Evolutionary conservation across 1,139 yeast species (phyloP).

Genomic region (Sugiyamaella neomexicana): DNA sequence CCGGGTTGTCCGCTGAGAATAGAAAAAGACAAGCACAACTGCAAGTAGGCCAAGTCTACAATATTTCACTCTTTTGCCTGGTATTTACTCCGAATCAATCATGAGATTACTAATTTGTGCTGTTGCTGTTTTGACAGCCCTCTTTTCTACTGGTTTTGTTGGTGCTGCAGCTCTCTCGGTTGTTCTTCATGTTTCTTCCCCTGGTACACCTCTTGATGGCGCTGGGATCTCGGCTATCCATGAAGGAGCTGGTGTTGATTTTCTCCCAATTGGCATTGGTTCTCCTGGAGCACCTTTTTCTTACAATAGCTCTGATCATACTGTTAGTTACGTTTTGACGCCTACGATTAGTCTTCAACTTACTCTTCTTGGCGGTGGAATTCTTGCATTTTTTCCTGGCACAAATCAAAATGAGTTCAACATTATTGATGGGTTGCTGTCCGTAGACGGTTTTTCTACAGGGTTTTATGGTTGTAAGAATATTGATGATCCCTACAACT

Average conservation of each 20-base stretch:
- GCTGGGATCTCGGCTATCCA: conserved; percentile 44
- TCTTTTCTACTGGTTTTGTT: conserved; percentile 2
- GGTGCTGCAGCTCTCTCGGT: conserved; percentile 9
- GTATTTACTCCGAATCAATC: neutral
- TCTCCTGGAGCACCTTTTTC: conserved; percentile 21
- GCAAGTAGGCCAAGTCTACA: too few species aligned
- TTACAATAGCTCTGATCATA: conserved; percentile 11
- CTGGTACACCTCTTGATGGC: conserved; percentile 31
- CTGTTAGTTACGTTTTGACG: conserved; percentile 4
- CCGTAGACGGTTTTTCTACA: conserved; percentile 39
- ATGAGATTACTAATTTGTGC: neutral
- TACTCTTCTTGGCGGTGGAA: conserved; percentile 7
- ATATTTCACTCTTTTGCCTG: too few species aligned
- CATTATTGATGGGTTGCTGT: conserved; percentile 35
- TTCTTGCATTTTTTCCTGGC: conserved; percentile 16
- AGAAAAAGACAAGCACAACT: too few species aligned
- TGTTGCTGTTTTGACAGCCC: conserved; percentile 2
- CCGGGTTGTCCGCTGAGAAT: too few species aligned
- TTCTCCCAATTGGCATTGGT: conserved; percentile 43
- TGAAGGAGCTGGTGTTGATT: conserved; percentile 60
- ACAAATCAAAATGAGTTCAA: conserved; percentile 19
- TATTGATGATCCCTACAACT: conserved; percentile 48
- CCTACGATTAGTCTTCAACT: conserved; percentile 5
- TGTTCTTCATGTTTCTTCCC: conserved; percentile 8
- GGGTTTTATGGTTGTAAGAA: conserved; percentile 48